Base-by-base conservation (phyloP, 768 basidiomycete species). In the Boletus rubropictus region DNA sequence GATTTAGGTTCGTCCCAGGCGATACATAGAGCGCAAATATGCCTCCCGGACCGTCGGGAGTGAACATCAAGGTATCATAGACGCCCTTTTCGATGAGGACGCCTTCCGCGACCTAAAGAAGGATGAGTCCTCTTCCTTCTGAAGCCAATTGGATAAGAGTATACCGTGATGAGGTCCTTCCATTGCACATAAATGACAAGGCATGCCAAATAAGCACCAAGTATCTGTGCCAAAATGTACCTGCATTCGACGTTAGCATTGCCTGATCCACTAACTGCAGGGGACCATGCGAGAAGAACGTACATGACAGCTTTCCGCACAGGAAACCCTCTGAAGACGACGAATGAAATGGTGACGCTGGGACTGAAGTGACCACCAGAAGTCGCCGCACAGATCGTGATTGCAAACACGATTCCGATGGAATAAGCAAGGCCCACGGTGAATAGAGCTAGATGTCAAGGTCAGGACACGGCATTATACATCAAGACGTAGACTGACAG, bases 311-410 rank as follows among this genome's bases (percentile, higher is more conserved):
- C 81, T 47, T 81, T 84, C 37, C 58, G 43, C 11, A 62, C 44
- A 2, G 84, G 79, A 62, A 83, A 81, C 1, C 74, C 74, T 49
- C 68, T 77, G 69, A 79, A 77, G 12, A 83, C 9, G 15, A 72
- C 65, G 35, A 74, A 64, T 7, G 74, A 63, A 39, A 84, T 66
- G 3, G 82, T 80, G 18, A 86, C 71, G 39, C 76, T 73, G 2
- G 86, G 88, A 44, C 73, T 81, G 60, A 86, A 79, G 55, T 86
- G 84, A 18, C 81, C 77, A 10, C 79, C 80, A 11, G 80, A 83
- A 1, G 81, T 73, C 15, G 74, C 60, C 5, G 64, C 65, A 42
- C 76, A 81, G 22, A 81, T 63, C 8, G 64, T 60, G 42, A 85
- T 58, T 1, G 83, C 84, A 40, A 84, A 71, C 12, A 81, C 53